Conservation (phyloP, 116 monocot species). For the Cymodocea nodosa region DNA sequence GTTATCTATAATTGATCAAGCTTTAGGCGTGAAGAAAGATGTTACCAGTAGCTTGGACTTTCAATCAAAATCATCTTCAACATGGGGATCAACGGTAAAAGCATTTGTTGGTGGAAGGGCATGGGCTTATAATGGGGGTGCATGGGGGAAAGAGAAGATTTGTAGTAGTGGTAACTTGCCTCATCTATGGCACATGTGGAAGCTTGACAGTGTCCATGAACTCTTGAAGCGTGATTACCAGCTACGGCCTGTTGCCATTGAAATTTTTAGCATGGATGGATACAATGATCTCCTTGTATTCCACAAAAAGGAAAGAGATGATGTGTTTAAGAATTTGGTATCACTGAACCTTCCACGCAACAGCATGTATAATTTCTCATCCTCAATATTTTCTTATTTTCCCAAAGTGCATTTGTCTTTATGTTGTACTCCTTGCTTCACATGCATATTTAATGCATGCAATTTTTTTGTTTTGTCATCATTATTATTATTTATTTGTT, state of each 20-base stretch:
- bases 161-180: slow-evolving; percentile 73
- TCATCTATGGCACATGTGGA: slow-evolving; percentile 99
- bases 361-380: slow-evolving; percentile 62
- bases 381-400: not conserved
- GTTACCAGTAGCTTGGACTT: slow-evolving; percentile 47
- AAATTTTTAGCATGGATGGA: slow-evolving; percentile 99
- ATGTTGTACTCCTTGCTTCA: too few relatives aligned
- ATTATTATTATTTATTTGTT: too few relatives aligned
- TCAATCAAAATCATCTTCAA: slow-evolving; percentile 56
- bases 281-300: slow-evolving; percentile 98
- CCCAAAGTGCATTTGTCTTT: too few relatives aligned
- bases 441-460: too few relatives aligned
- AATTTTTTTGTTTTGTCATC: too few relatives aligned
- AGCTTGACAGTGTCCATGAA: slow-evolving; percentile 95
- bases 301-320: slow-evolving; percentile 98
- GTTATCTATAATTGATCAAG: slow-evolving; percentile 93
- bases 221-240: slow-evolving; percentile 98
- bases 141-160: slow-evolving; percentile 96
- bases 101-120: slow-evolving; percentile 77
- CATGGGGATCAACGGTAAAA: slow-evolving; percentile 47
- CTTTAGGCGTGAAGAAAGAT: slow-evolving; percentile 96
- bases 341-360: slow-evolving; percentile 96
- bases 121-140: slow-evolving; percentile 99
- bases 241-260: slow-evolving; percentile 93
- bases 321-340: slow-evolving; percentile 90